Percentiles rank a stretch among this genome's conserved stretches.
Evolutionary conservation across 257 asterid species (phyloP).

Genomic region (Craterostigma plantagineum): DNA sequence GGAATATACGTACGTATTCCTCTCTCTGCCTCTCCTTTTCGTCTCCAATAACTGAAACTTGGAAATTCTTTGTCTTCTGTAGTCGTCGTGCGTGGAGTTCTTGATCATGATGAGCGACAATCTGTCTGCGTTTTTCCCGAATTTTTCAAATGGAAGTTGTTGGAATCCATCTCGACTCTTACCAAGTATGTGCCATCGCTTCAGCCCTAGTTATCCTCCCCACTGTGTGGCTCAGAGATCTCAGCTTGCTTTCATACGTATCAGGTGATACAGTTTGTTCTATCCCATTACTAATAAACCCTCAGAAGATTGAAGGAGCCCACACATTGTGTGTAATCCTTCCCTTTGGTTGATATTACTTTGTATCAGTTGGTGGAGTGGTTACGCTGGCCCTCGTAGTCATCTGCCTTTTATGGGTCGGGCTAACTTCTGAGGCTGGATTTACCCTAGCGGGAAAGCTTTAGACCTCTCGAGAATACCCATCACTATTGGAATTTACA

Average conservation of each 20-base stretch:
- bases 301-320: not conserved
- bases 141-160: slow-evolving; percentile 25
- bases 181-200: slow-evolving; percentile 52
- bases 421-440: slow-evolving; percentile 31
- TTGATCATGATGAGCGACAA: slow-evolving; percentile 91
- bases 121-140: slow-evolving; percentile 47
- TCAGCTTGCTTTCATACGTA: slow-evolving; percentile 59
- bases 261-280: slow-evolving; percentile 33
- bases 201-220: slow-evolving; percentile 84
- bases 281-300: not conserved
- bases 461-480: slow-evolving; percentile 37
- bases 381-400: slow-evolving; percentile 41
- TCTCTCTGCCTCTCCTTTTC: not conserved
- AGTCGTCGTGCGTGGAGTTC: slow-evolving; percentile 86
- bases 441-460: slow-evolving; percentile 45
- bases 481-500: slow-evolving; percentile 56
- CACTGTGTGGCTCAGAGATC: slow-evolving; percentile 80
- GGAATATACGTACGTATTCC: slow-evolving; percentile 64
- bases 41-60: slow-evolving; percentile 1
- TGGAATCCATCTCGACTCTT: slow-evolving; percentile 58
- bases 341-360: not conserved
- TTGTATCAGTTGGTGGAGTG: slow-evolving; percentile 68
- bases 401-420: slow-evolving; percentile 69
- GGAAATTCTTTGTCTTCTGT: not conserved
- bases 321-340: too few species aligned